Evolutionary conservation across 2,329 filamentous ascomycete species (phyloP), one percentile per base, ranked within the genome.

Genomic region (Monascus ruber): DNA sequence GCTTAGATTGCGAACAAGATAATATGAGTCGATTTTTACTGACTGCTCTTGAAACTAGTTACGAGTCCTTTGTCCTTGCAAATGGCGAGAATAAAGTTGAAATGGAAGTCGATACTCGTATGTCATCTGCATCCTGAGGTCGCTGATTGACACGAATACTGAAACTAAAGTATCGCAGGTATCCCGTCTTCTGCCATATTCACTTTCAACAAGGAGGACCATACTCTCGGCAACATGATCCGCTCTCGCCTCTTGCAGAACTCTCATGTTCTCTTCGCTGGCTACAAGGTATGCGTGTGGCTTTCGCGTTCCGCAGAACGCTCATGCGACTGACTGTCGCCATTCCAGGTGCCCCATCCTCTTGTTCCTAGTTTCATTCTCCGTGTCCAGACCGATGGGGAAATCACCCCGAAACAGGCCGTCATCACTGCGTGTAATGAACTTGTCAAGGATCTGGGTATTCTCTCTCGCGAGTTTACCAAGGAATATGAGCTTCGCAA

Each of bases 151-250:
- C 10, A 9, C 31, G 11, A 25, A 29, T 27, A 5, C 5, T 33
- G 9, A 33, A 26, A 26, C 9, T 17, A 11, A 31, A 27, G 6
- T 36, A 37, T 28, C 29, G 32, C 42, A 91, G 87, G 86, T 56
- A 87, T 94, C 59, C 85, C 89, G 24, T 94, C 94, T 60, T 87
- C 85, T n/a, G 84, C 86, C 6, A 84, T 95, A 64, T 98, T 98
- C 69, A 79, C 85, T 42, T 80, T 98, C 66, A 85, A 86, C 66
- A 96, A 95, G 64, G 91, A 98, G 63, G 91, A 98, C 54, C 89
- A 95, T 66, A 95, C 89, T 1, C 76, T 98, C 25, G 91, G 82
- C 52, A 95, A 98, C 63, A 74, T 98, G 40, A 74, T 98, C 41
- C 77, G 83, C 35, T 81, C 85, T 55, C 85, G 89, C 54, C 81